phyloP scores from a whole-genome alignment of 2,329 filamentous ascomycete genomes.

The Leptographium galeiforme region DNA sequence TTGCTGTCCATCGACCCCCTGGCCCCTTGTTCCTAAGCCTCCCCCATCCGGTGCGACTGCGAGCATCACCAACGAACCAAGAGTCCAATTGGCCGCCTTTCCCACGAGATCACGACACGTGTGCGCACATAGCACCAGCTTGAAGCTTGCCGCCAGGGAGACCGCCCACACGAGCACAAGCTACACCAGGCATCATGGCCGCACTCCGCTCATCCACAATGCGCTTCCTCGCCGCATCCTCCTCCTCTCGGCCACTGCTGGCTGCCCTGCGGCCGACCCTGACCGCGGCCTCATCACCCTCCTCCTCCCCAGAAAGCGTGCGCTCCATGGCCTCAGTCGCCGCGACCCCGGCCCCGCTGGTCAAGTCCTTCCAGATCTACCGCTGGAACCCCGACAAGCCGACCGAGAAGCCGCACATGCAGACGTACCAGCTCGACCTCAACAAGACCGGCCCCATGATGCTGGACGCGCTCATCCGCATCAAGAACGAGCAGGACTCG shows the following conservation, averaged over 20 bases:
- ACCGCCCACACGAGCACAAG: neutral
- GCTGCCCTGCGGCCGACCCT: constrained; percentile 19
- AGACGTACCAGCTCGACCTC: constrained; percentile 85
- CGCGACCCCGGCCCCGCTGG: constrained; percentile 46
- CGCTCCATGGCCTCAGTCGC: constrained; percentile 43
- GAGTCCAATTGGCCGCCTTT: neutral
- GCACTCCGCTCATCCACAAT: constrained; percentile 45
- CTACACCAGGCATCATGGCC: constrained; percentile 32
- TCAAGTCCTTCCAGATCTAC: constrained; percentile 98
- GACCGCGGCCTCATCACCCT: constrained; percentile 19
- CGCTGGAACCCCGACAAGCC: constrained; percentile 95
- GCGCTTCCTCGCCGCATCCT: constrained; percentile 34
- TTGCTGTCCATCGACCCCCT: neutral
- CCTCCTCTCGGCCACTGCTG: constrained; percentile 13
- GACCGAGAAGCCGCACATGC: constrained; percentile 86
- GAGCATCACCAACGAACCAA: neutral
- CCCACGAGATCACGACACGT: neutral
- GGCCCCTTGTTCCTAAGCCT: neutral
- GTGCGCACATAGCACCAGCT: neutral
- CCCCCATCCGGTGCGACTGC: neutral
- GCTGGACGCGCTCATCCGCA: constrained; percentile 87
- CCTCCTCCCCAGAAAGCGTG: constrained; percentile 17
- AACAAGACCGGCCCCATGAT: constrained; percentile 99
- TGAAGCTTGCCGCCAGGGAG: neutral
- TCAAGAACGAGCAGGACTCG: constrained; percentile 98